These are phyloP conservation scores for Colletotrichum limetticola DNA, from an alignment of 2,329 filamentous ascomycete species.

Conservation along the genomic window DNA sequence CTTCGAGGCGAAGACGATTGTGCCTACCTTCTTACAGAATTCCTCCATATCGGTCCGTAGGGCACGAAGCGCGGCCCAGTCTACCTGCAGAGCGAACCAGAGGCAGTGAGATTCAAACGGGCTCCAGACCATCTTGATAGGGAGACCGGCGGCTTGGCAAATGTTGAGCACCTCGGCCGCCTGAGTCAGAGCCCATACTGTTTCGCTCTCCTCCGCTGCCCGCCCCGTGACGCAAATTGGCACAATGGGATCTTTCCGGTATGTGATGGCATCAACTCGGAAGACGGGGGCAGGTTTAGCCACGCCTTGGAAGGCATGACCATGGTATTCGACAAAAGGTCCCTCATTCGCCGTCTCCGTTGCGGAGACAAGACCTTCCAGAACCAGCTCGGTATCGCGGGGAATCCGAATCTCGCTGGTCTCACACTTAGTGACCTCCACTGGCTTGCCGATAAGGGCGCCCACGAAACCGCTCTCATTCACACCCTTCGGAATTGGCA, in stretches of 20 bases:
- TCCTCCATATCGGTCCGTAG: constrained; percentile 59
- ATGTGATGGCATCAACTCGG: constrained; percentile 57
- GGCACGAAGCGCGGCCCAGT: constrained; percentile 64
- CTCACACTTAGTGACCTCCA: constrained; percentile 63
- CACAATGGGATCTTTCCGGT: constrained; percentile 58
- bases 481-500: constrained; percentile 60
- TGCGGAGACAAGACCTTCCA: constrained; percentile 59
- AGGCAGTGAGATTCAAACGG: constrained; percentile 59
- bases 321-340: constrained; percentile 57
- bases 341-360: constrained; percentile 56
- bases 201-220: constrained; percentile 54
- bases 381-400: constrained; percentile 60
- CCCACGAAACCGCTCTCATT: constrained; percentile 61
- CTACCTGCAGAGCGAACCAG: constrained; percentile 64
- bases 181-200: fast-evolving
- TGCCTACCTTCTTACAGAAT: constrained; percentile 52
- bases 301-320: constrained; percentile 24
- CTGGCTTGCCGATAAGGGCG: constrained; percentile 52
- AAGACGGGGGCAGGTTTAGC: constrained; percentile 46
- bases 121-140: constrained; percentile 54
- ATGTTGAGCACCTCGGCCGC: constrained; percentile 53
- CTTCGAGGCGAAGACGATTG: constrained; percentile 55
- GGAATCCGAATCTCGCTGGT: constrained; percentile 60
- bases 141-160: constrained; percentile 49
- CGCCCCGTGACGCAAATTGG: constrained; percentile 59